Evolutionary conservation across 2,329 filamentous ascomycete genomes (phyloP).

Genomic region (Sporothrix sp.): DNA sequence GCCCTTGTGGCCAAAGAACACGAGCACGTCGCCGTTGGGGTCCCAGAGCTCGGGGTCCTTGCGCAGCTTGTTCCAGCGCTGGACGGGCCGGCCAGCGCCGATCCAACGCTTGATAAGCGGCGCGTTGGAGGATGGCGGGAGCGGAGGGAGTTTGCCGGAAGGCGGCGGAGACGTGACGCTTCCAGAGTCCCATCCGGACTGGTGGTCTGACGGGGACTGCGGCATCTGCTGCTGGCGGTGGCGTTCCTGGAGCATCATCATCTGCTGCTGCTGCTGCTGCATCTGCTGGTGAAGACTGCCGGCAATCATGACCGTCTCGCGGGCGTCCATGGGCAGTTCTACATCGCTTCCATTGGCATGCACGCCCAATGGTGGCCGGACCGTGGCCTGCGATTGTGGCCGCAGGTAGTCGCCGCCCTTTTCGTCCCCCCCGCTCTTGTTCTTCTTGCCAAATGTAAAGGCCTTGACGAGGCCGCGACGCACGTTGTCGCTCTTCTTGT

Average conservation of each 20-base stretch:
- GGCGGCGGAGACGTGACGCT: slow-evolving; percentile 31
- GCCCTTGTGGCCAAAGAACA: slow-evolving; percentile 42
- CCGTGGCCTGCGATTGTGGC: slow-evolving; percentile 30
- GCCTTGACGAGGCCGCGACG: slow-evolving; percentile 44
- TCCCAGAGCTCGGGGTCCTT: slow-evolving; percentile 55
- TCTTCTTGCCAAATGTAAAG: slow-evolving; percentile 42
- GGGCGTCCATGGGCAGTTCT: slow-evolving; percentile 17
- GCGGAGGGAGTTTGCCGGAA: slow-evolving; percentile 32
- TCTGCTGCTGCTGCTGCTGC: slow-evolving; percentile 9
- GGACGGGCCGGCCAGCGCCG: slow-evolving; percentile 37
- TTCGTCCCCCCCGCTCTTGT: slow-evolving; percentile 24
- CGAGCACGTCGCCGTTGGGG: slow-evolving; percentile 48
- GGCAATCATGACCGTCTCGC: slow-evolving; percentile 5
- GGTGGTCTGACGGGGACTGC: slow-evolving; percentile 9
- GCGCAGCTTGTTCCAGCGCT: slow-evolving; percentile 47
- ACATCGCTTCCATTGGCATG: slow-evolving; percentile 15
- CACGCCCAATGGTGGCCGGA: slow-evolving; percentile 22
- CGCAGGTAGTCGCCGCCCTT: slow-evolving; percentile 22
- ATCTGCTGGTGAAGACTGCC: slow-evolving; percentile 8
- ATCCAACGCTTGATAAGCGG: slow-evolving; percentile 44
- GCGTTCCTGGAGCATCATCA: slow-evolving; percentile 8
- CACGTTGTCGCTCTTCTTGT: slow-evolving; percentile 47
- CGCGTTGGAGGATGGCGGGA: slow-evolving; percentile 26
- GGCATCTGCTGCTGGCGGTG: slow-evolving; percentile 10
- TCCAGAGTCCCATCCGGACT: slow-evolving; percentile 20